Conservation (phyloP, 208 protist species). For the Trypanosoma melophagium region DNA sequence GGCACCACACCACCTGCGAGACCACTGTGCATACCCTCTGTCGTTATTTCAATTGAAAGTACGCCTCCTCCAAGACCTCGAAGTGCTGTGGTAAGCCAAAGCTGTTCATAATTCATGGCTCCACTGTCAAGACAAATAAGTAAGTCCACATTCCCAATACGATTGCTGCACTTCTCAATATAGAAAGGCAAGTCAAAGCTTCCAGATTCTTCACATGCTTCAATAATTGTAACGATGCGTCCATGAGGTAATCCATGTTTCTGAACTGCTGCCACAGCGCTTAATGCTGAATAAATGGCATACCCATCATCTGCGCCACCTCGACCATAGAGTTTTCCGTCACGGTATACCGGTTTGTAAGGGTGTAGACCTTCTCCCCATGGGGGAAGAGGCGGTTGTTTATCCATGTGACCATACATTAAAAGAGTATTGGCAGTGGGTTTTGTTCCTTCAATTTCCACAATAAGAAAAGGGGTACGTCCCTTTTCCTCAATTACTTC, state of each 20-base stretch:
- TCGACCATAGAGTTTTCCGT: conserved; percentile 91
- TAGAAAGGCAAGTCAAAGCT: conserved; percentile 85
- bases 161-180: conserved; percentile 54
- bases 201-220: conserved; percentile 91
- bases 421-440: conserved; percentile 76
- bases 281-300: conserved; percentile 75
- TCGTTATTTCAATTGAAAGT: conserved; percentile 82
- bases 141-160: conserved; percentile 81
- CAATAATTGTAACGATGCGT: conserved; percentile 84
- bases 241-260: conserved; percentile 81
- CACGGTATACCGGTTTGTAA: conserved; percentile 78
- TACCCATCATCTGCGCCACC: conserved; percentile 93
- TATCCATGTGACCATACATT: conserved; percentile 97
- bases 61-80: conserved; percentile 85
- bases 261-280: conserved; percentile 72
- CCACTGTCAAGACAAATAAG: conserved; percentile 96
- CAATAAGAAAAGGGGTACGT: conserved; percentile 82
- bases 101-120: conserved; percentile 92
- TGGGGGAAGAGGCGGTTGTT: conserved; percentile 92
- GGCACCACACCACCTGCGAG: conserved; percentile 92
- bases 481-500: conserved; percentile 74
- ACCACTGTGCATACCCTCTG: conserved; percentile 92
- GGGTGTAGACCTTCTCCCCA: conserved; percentile 92
- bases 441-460: conserved; percentile 72
- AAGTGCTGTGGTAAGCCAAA: conserved; percentile 94